phyloP scores from a whole-genome alignment of 352 stramenopile genomes.

The Phytopythium vexans region DNA sequence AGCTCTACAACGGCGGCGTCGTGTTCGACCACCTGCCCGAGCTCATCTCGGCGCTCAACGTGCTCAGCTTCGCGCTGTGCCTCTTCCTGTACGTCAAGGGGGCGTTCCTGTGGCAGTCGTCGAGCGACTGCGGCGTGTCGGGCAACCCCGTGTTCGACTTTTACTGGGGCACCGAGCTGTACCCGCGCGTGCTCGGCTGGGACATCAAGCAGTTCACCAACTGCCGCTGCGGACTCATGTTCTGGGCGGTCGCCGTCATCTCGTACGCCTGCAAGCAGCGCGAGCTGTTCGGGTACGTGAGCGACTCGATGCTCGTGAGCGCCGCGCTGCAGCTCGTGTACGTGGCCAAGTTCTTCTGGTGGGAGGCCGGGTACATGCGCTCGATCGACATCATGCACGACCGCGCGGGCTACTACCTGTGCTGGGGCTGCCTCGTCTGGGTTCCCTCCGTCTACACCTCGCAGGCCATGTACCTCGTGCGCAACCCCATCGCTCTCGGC shows the following conservation, averaged over 20 bases:
- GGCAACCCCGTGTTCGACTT: constrained; percentile 95
- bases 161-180: constrained; percentile 97
- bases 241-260: constrained; percentile 91
- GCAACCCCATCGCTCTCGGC: constrained; percentile 82
- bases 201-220: constrained; percentile 98
- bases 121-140: constrained; percentile 89
- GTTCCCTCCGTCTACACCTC: constrained; percentile 96
- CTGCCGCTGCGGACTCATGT: constrained; percentile 97
- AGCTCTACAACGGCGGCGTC: constrained; percentile 62
- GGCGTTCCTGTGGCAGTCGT: constrained; percentile 77
- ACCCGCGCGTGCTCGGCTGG: constrained; percentile 89
- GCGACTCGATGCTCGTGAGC: constrained; percentile 88
- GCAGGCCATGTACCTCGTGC: constrained; percentile 91
- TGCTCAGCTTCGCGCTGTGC: constrained; percentile 95
- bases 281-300: constrained; percentile 68
- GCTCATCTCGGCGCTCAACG: constrained; percentile 91
- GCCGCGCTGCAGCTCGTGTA: constrained; percentile 92
- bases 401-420: constrained; percentile 94
- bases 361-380: constrained; percentile 96
- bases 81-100: constrained; percentile 92
- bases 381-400: constrained; percentile 98
- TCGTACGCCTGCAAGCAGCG: constrained; percentile 91
- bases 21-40: constrained; percentile 88
- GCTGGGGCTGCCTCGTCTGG: constrained; percentile 97
- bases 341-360: constrained; percentile 97